Percentiles rank a stretch among this genome's conserved stretches.
Conservation (phyloP, 176 grass and related monocot species). For the Panicum miliaceum region DNA sequence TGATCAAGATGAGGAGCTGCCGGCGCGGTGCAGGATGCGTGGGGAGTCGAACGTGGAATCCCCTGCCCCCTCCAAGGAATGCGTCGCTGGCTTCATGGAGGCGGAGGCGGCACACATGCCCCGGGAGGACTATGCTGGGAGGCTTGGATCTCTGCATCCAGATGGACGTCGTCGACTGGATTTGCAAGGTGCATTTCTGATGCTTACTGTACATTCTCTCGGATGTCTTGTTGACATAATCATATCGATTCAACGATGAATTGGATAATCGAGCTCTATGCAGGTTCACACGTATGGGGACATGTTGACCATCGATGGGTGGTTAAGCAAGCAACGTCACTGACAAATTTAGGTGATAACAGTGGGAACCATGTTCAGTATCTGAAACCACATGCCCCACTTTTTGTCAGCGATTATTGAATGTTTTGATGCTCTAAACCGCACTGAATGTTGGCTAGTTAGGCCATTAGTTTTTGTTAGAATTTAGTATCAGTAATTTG, state of each 20-base stretch:
- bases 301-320: too few relatives aligned
- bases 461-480: too few relatives aligned
- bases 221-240: too few relatives aligned
- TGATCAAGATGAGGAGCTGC: constrained; percentile 3
- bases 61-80: constrained; percentile 74
- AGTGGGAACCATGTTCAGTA: too few relatives aligned
- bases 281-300: constrained; percentile 83
- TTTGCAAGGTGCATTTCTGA: constrained; percentile 74
- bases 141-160: constrained; percentile 64
- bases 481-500: too few relatives aligned
- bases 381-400: too few relatives aligned
- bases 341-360: too few relatives aligned
- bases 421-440: too few relatives aligned
- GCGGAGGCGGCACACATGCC: constrained; percentile 78
- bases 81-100: constrained; percentile 56
- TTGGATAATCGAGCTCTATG: constrained; percentile 10
- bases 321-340: too few relatives aligned
- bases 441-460: too few relatives aligned
- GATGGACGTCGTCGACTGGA: constrained; percentile 79
- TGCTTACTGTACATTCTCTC: not conserved
- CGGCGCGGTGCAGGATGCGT: constrained; percentile 18
- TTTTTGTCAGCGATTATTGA: too few relatives aligned
- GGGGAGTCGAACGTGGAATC: constrained; percentile 46
- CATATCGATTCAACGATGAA: constrained; percentile 3
- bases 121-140: constrained; percentile 67